Conservation (phyloP, 805 yeast genomes). For the Pichia pseudocactophila region DNA sequence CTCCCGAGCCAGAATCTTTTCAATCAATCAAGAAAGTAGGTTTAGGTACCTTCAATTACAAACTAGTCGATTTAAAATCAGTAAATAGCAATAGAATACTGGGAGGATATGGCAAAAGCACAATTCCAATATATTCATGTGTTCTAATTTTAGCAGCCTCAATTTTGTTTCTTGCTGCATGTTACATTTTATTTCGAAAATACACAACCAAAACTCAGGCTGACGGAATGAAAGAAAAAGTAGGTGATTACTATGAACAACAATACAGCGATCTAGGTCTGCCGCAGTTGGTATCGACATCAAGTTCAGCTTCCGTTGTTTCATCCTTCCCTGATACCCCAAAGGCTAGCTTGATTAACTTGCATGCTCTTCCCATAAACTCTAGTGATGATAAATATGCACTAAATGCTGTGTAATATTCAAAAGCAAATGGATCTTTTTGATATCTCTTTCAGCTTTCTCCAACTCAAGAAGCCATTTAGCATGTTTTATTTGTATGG, state of each 20-base stretch:
- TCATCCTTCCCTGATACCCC: background rate
- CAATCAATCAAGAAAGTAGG: conserved; percentile 25
- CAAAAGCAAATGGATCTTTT: no score
- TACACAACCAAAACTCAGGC: no score
- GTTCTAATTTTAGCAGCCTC: no score
- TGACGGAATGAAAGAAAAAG: no score
- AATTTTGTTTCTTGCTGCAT: no score
- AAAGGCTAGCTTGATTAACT: background rate
- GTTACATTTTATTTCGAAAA: no score
- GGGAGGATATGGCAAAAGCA: background rate
- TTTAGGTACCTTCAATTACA: conserved; percentile 24
- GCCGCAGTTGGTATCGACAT: background rate
- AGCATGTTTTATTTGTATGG: no score
- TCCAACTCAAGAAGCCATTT: no score
- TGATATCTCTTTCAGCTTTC: no score
- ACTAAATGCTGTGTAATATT: no score
- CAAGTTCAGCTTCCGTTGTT: background rate
- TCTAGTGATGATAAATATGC: background rate
- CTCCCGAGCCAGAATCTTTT: conserved; percentile 22
- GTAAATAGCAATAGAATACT: conserved; percentile 1
- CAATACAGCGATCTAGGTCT: no score
- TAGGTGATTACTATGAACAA: no score
- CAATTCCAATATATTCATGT: background rate
- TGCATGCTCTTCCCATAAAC: background rate
- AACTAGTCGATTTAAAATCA: conserved; percentile 10